Percentiles rank a stretch among this genome's conserved stretches.
Conservation (phyloP, 192 early-diverging fungal genomes). For the Linnemannia zychae region DNA sequence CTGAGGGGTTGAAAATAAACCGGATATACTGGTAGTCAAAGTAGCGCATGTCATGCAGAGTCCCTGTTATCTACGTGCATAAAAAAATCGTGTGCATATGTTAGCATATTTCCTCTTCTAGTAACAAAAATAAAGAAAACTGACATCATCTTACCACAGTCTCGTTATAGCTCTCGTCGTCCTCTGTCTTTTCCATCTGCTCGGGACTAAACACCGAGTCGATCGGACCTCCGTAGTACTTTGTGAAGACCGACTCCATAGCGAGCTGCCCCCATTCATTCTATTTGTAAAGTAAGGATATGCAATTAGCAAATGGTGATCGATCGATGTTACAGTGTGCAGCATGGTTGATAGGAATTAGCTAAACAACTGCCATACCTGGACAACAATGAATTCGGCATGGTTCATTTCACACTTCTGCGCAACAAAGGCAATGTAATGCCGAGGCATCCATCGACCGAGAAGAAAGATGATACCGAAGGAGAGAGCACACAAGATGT, state of each 20-base stretch:
- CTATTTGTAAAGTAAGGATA: slow-evolving; percentile 39
- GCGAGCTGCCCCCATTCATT: slow-evolving; percentile 75
- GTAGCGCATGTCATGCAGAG: slow-evolving; percentile 60
- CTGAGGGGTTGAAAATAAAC: slow-evolving; percentile 65
- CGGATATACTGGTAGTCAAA: slow-evolving; percentile 71
- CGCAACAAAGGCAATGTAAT: slow-evolving; percentile 82
- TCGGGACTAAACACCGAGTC: slow-evolving; percentile 75
- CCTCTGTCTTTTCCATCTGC: slow-evolving; percentile 58
- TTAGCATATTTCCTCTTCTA: not conserved
- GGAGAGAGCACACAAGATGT: slow-evolving; percentile 73
- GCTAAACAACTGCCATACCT: slow-evolving; percentile 42
- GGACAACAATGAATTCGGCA: slow-evolving; percentile 80
- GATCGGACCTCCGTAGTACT: slow-evolving; percentile 75
- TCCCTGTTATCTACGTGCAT: slow-evolving; percentile 52
- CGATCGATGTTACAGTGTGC: not conserved
- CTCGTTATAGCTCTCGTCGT: slow-evolving; percentile 51
- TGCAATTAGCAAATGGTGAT: not conserved
- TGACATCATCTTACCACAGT: slow-evolving; percentile 56
- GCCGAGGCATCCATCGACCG: slow-evolving; percentile 87
- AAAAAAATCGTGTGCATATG: slow-evolving; percentile 49
- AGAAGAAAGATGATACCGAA: slow-evolving; percentile 81
- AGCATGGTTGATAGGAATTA: not conserved
- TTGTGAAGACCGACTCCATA: slow-evolving; percentile 66
- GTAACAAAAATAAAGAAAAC: slow-evolving; percentile 10
- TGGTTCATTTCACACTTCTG: slow-evolving; percentile 71